phyloP scores from a whole-genome alignment of 805 yeast species.

The Cyberlindnera galapagoensis region DNA sequence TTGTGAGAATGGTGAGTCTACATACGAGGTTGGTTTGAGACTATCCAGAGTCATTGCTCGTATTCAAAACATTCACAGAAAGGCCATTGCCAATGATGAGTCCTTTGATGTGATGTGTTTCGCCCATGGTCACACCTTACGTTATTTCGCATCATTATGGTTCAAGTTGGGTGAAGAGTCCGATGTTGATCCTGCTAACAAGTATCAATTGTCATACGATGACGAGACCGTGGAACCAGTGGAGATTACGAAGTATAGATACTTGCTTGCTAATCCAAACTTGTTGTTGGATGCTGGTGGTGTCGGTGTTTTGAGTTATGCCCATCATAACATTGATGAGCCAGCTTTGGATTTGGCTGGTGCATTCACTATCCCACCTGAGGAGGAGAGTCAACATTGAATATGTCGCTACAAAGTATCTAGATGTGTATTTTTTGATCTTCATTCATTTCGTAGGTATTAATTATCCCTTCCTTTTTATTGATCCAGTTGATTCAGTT shows the following conservation, averaged over 20 bases:
- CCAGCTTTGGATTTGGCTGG: constrained; percentile 86
- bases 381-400: constrained; percentile 34
- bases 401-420: constrained; percentile 1
- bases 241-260: constrained; percentile 27
- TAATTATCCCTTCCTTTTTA: background rate
- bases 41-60: constrained; percentile 63
- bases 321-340: constrained; percentile 76
- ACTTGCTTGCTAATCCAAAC: constrained; percentile 55
- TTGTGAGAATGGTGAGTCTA: constrained; percentile 82
- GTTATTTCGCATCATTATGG: constrained; percentile 91
- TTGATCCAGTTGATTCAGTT: constrained; percentile 27
- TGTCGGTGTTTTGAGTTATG: constrained; percentile 85
- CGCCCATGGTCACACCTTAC: constrained; percentile 90
- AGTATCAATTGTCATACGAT: constrained; percentile 18
- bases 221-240: constrained; percentile 28
- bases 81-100: constrained; percentile 42
- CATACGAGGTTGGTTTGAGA: constrained; percentile 60
- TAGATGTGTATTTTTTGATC: background rate
- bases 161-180: constrained; percentile 33
- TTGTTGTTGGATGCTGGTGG: constrained; percentile 93
- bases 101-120: constrained; percentile 74
- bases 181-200: constrained; percentile 4
- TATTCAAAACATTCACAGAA: constrained; percentile 53
- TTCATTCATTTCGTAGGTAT: constrained; percentile 1
- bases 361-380: constrained; percentile 69